phyloP scores from a whole-genome alignment of 2,329 filamentous ascomycete species.

The Penicillium sp. region DNA sequence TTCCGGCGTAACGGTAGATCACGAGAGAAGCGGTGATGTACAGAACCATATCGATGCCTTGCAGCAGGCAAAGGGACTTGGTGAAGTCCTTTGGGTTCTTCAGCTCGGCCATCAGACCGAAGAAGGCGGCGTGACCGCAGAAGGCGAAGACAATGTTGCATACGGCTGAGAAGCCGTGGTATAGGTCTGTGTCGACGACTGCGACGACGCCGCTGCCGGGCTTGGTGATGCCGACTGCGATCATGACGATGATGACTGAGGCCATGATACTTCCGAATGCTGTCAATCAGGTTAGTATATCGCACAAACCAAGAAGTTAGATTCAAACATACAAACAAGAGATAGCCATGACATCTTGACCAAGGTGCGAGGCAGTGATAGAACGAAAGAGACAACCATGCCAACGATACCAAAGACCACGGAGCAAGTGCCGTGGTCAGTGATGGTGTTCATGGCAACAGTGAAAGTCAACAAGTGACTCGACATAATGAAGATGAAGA shows the following conservation, averaged over 20 bases:
- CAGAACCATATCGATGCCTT: constrained; percentile 60
- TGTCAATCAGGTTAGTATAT: constrained; percentile 23
- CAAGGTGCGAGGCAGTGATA: constrained; percentile 64
- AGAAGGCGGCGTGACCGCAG: constrained; percentile 69
- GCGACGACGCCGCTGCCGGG: constrained; percentile 42
- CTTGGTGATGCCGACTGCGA: constrained; percentile 60
- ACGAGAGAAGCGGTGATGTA: constrained; percentile 68
- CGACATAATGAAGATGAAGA: constrained; percentile 69
- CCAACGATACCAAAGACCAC: constrained; percentile 66
- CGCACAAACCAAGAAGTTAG: not conserved
- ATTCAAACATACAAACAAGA: constrained; percentile 48
- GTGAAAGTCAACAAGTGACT: constrained; percentile 72
- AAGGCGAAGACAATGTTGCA: constrained; percentile 74
- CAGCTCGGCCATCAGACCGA: constrained; percentile 66
- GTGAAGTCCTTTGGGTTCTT: constrained; percentile 62
- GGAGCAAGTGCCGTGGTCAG: constrained; percentile 62
- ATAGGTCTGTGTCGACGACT: constrained; percentile 49
- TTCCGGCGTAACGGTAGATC: constrained; percentile 68
- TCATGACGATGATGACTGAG: constrained; percentile 68
- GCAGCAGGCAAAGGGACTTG: constrained; percentile 64
- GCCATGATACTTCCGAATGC: constrained; percentile 65
- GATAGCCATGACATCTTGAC: constrained; percentile 65
- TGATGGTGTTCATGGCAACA: constrained; percentile 68
- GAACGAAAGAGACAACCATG: constrained; percentile 58
- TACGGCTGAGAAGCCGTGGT: constrained; percentile 61